Conservation (phyloP, 257 asterid genomes). For the Gentiana dahurica region DNA sequence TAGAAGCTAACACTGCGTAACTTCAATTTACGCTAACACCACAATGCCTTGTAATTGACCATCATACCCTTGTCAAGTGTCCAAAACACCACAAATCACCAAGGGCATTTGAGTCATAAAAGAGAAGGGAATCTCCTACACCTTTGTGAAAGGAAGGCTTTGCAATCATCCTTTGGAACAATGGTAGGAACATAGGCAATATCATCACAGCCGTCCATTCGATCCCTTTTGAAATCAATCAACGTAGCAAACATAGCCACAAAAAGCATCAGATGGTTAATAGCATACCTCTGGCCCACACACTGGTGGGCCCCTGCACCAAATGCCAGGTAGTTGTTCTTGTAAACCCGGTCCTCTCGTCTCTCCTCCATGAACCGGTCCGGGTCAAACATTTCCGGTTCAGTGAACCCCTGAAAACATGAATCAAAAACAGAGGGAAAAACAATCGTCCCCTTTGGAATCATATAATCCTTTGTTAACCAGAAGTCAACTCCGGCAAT, state of each 20-base stretch:
- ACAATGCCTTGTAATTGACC: too few species aligned
- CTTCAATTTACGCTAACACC: too few species aligned
- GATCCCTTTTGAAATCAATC: slow-evolving; percentile 58
- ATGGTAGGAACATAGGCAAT: slow-evolving; percentile 76
- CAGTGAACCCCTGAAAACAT: slow-evolving; percentile 72
- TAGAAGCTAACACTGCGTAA: too few species aligned
- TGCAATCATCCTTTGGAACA: slow-evolving; percentile 85
- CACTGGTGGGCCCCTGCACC: slow-evolving; percentile 97
- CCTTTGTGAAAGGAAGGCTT: slow-evolving; percentile 43
- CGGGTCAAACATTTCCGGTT: slow-evolving; percentile 81
- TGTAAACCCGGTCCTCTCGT: slow-evolving; percentile 76
- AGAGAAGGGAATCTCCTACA: slow-evolving; percentile 39
- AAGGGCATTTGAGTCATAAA: slow-evolving; percentile 17
- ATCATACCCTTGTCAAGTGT: neutral
- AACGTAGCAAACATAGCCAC: slow-evolving; percentile 54
- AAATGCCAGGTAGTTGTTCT: slow-evolving; percentile 59
- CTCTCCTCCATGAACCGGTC: slow-evolving; percentile 72
- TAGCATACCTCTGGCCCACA: slow-evolving; percentile 89
- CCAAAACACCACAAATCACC: neutral
- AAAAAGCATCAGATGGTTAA: slow-evolving; percentile 69
- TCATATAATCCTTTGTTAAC: slow-evolving; percentile 44
- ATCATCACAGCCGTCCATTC: slow-evolving; percentile 79
- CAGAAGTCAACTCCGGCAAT: slow-evolving; percentile 68
- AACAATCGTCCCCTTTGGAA: slow-evolving; percentile 78
- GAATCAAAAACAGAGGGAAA: slow-evolving; percentile 83